A percentile compares a stretch with the other conserved stretches of the same genome.
Evolutionary conservation across 768 basidiomycete species (phyloP).

Genomic region (Pleurotus pulmonarius): DNA sequence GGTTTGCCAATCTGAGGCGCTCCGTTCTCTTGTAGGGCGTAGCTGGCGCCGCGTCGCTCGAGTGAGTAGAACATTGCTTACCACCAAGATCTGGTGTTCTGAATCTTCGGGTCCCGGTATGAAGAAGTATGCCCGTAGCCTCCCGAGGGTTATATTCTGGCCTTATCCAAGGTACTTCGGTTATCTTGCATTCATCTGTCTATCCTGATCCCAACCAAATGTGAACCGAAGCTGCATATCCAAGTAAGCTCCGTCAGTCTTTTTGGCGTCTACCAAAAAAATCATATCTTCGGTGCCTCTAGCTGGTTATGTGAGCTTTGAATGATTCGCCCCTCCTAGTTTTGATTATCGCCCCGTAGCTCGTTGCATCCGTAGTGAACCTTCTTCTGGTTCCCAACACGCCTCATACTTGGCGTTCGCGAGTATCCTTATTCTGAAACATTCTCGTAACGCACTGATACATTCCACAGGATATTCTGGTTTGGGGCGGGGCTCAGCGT

Average conservation of each 20-base stretch:
- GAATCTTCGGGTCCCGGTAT: not conserved
- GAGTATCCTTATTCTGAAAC: not conserved
- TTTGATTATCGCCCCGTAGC: not conserved
- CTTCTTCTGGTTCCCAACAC: slow-evolving; percentile 16
- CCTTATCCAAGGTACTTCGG: slow-evolving; percentile 10
- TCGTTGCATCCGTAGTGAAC: slow-evolving; percentile 13
- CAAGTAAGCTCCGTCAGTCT: not conserved
- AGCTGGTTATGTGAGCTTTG: slow-evolving; percentile 8
- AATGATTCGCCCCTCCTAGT: not conserved
- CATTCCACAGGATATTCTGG: slow-evolving; percentile 44
- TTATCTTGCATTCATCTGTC: too few species aligned
- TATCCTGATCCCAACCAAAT: not conserved
- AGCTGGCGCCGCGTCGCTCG: not conserved
- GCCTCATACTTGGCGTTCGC: slow-evolving; percentile 13
- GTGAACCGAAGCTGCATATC: slow-evolving; percentile 9
- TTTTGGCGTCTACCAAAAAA: not conserved
- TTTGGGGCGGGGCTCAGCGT: slow-evolving; percentile 47
- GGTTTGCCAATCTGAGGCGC: too few species aligned
- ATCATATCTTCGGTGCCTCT: not conserved
- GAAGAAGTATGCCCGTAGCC: slow-evolving; percentile 6
- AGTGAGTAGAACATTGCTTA: not conserved
- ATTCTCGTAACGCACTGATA: not conserved
- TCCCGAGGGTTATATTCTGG: slow-evolving; percentile 15
- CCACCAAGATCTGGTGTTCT: too few species aligned
- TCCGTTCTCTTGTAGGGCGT: not conserved